Conservation (phyloP, 1,284 basidiomycete species). For the Psilocybe mexicana region DNA sequence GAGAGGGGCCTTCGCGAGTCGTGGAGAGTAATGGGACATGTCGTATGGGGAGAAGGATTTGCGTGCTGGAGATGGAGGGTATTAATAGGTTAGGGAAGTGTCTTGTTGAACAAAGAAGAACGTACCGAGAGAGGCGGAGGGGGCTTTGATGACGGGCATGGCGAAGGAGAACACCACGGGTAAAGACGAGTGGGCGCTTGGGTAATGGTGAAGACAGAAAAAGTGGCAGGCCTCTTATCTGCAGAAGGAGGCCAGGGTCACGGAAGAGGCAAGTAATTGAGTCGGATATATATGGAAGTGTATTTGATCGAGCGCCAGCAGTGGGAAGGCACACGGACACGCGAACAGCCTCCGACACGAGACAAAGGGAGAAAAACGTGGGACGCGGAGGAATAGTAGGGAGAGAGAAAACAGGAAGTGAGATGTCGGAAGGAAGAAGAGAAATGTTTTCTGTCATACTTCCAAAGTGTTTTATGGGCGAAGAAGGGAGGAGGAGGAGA, state of each 20-base stretch:
- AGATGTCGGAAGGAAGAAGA: too few species aligned
- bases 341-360: constrained; percentile 39
- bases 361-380: constrained; percentile 30
- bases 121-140: constrained; percentile 22
- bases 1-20: constrained; percentile 19
- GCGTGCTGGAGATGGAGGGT: constrained; percentile 11
- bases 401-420: too few species aligned
- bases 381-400: too few species aligned
- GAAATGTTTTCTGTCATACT: too few species aligned
- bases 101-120: constrained; percentile 21
- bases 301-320: constrained; percentile 34
- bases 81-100: constrained; percentile 15
- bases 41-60: constrained; percentile 24
- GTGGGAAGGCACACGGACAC: constrained; percentile 29
- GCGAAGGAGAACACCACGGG: constrained; percentile 3
- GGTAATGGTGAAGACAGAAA: constrained; percentile 18
- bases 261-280: constrained; percentile 16
- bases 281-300: constrained; percentile 26
- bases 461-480: too few species aligned
- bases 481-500: too few species aligned
- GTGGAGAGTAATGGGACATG: constrained; percentile 18
- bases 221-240: constrained; percentile 29
- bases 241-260: constrained; percentile 25
- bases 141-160: constrained; percentile 23
- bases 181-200: constrained; percentile 24